phyloP scores from a whole-genome alignment of 768 basidiomycete species.

The Mycena capillaripes region DNA sequence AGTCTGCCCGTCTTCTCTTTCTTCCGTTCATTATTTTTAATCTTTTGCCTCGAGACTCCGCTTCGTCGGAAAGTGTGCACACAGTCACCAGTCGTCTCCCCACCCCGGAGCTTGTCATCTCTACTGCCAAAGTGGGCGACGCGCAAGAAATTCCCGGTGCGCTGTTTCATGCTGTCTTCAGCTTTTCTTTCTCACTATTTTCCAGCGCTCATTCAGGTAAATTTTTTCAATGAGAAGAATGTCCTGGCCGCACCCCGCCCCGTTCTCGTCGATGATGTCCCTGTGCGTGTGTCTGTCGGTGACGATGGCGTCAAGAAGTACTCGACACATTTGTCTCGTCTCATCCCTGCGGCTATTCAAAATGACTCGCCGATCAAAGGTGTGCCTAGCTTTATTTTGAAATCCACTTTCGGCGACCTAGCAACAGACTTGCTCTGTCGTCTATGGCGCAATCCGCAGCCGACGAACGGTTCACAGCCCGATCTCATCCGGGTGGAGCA shows the following conservation, averaged over 20 bases:
- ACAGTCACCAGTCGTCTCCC: too few species aligned
- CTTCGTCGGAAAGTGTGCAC: too few species aligned
- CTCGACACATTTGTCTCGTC: neutral
- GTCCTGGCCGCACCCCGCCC: neutral
- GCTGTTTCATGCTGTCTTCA: too few species aligned
- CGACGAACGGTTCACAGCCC: neutral
- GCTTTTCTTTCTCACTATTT: too few species aligned
- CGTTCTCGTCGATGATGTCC: neutral
- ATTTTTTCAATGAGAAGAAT: neutral
- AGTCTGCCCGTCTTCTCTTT: too few species aligned
- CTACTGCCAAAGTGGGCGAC: too few species aligned
- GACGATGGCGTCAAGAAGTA: neutral
- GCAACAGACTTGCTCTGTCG: neutral
- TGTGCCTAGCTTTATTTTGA: neutral
- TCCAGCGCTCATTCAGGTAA: neutral
- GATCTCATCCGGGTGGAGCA: neutral
- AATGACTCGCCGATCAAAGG: conserved; percentile 1
- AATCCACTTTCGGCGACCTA: neutral
- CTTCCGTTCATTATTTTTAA: too few species aligned
- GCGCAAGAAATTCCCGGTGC: too few species aligned
- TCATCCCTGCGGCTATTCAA: neutral
- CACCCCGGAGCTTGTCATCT: too few species aligned
- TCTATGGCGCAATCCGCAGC: neutral
- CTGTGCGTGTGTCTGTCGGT: neutral
- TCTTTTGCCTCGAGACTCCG: too few species aligned